Evolutionary conservation across 1,284 basidiomycete genomes (phyloP).

Genomic region (Ganoderma lingzhi): DNA sequence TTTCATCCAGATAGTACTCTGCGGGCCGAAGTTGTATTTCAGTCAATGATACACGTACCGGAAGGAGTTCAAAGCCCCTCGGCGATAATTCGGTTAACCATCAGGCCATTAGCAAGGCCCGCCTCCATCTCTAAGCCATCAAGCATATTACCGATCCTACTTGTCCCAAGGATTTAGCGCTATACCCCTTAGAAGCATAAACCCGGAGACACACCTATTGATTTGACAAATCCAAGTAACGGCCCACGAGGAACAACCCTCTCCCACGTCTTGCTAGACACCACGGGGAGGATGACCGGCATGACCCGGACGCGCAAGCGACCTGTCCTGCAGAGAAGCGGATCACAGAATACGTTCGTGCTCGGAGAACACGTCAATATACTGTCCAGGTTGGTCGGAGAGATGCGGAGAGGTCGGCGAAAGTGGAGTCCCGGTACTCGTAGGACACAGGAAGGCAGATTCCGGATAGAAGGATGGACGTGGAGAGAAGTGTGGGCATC

Average conservation of each 20-base stretch:
- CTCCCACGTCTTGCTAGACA: no score
- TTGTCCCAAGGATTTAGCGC: background rate
- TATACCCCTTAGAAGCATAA: no score
- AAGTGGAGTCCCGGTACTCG: slow-evolving; percentile 10
- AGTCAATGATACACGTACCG: background rate
- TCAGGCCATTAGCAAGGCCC: background rate
- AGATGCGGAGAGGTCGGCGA: background rate
- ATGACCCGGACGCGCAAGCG: background rate
- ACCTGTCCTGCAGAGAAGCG: slow-evolving; percentile 42
- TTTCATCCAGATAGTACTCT: background rate
- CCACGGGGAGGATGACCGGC: no score
- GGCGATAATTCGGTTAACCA: background rate
- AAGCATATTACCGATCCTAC: no score
- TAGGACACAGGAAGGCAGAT: slow-evolving; percentile 42
- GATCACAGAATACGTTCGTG: background rate
- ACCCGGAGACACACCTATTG: background rate
- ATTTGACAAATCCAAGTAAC: background rate
- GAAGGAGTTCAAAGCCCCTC: no score
- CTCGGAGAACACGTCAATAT: no score
- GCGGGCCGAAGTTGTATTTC: background rate
- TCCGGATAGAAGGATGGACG: slow-evolving; percentile 43
- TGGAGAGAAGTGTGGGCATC: slow-evolving; percentile 46
- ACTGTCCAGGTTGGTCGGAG: background rate
- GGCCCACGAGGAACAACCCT: no score
- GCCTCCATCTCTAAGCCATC: background rate